phyloP scores from a whole-genome alignment of 2,329 filamentous ascomycete species.

The Fusarium pseudonygamai region DNA sequence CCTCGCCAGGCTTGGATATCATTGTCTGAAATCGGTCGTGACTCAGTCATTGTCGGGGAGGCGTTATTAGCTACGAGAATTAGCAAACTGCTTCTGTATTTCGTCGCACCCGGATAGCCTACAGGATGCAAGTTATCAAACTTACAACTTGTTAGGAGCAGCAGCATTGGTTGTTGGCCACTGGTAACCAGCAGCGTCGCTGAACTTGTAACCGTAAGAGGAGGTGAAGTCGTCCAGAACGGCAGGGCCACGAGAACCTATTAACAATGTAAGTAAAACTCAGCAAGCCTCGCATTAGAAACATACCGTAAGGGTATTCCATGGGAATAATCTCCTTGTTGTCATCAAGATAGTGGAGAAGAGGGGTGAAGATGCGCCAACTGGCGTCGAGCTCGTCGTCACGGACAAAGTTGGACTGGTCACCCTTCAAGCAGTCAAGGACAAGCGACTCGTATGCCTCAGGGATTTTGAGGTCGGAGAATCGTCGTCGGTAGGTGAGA shows the following conservation, averaged over 20 bases:
- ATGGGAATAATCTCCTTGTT: conserved; percentile 99
- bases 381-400: conserved; percentile 96
- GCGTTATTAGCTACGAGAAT: conserved; percentile 40
- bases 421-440: conserved; percentile 95
- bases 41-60: conserved; percentile 18
- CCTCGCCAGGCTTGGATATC: conserved; percentile 27
- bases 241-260: conserved; percentile 94
- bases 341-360: conserved; percentile 97
- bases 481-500: conserved; percentile 95
- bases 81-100: conserved; percentile 21
- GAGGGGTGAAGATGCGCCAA: conserved; percentile 98
- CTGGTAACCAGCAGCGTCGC: conserved; percentile 93
- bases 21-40: conserved; percentile 36
- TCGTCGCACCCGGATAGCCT: conserved; percentile 16
- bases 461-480: conserved; percentile 99
- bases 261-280: conserved; percentile 13
- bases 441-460: conserved; percentile 99
- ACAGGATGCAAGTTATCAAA: conserved; percentile 40
- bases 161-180: conserved; percentile 84
- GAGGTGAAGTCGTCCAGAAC: conserved; percentile 98
- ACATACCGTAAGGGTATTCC: conserved; percentile 96
- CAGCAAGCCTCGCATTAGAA: no score
- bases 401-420: conserved; percentile 99
- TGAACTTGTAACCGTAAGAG: conserved; percentile 99
- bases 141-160: conserved; percentile 81